Conservation (phyloP, 2,329 filamentous ascomycete genomes). For the Pleurostoma richardsiae region DNA sequence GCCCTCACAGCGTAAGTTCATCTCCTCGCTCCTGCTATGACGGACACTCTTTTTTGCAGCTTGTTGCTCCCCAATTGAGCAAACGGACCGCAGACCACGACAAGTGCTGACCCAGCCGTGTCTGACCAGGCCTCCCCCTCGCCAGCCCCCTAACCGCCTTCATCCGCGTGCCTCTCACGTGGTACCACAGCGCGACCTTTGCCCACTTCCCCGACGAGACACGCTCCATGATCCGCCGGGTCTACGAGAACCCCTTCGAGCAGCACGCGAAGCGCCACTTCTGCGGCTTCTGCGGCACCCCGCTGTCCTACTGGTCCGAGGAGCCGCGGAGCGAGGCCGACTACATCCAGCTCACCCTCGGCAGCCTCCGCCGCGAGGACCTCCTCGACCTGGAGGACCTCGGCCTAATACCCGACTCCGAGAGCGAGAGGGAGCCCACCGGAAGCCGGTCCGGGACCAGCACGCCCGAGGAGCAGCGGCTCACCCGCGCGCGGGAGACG, state of each 20-base stretch:
- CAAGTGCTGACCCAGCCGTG: slow-evolving; percentile 8
- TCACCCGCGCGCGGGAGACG: slow-evolving; percentile 40
- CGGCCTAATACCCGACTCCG: slow-evolving; percentile 57
- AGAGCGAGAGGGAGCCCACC: slow-evolving; percentile 18
- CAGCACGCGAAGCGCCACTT: slow-evolving; percentile 67
- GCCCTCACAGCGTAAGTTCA: slow-evolving; percentile 62
- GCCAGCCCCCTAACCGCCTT: slow-evolving; percentile 73
- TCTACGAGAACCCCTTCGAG: slow-evolving; percentile 57
- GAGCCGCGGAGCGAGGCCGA: slow-evolving; percentile 64
- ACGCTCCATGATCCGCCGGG: slow-evolving; percentile 58
- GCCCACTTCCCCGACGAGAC: slow-evolving; percentile 77
- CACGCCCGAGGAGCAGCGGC: slow-evolving; percentile 23
- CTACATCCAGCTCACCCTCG: slow-evolving; percentile 77
- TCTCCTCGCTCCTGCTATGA: background rate
- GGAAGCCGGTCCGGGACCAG: slow-evolving; percentile 13
- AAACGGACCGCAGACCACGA: background rate
- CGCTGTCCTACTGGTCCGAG: slow-evolving; percentile 80
- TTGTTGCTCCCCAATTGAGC: no score
- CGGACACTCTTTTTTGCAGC: background rate
- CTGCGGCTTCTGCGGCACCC: slow-evolving; percentile 88
- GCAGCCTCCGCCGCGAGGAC: slow-evolving; percentile 67
- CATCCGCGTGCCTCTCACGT: slow-evolving; percentile 74
- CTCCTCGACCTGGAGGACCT: slow-evolving; percentile 69
- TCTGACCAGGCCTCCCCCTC: slow-evolving; percentile 52
- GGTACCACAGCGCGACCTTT: slow-evolving; percentile 73